Base-by-base conservation (phyloP, 495 filamentous ascomycete species). In the Penicillium argentinense region DNA sequence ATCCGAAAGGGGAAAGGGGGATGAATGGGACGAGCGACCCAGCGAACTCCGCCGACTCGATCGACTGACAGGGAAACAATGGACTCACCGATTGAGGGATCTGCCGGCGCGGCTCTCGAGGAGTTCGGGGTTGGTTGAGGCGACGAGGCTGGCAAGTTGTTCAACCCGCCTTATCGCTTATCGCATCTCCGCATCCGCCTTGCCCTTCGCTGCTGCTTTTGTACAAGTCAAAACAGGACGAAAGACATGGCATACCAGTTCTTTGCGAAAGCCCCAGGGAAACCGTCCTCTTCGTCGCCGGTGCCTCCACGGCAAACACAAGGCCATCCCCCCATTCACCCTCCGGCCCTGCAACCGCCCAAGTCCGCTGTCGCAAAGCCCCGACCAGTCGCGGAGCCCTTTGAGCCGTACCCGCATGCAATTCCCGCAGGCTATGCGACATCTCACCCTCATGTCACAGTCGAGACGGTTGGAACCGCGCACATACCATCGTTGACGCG, bases 401-500 rank as follows among this genome's bases (percentile, higher is more conserved):
- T 68, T 39, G 39, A 65, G n/a, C 66, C 70, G 9, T 75, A 66
- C 44, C 60, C 62, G 25, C 57, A 60, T 44, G 45, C 56, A 7
- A 59, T 64, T 44, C 43, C 56, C 18, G 42, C 56, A n/a, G 54
- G 59, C 36, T 59, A 66, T 58, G 37, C 56, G 51, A 63, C 59
- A 54, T 56, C 64, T 23, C 68, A 74, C 30, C 65, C 73, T 13
- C 59, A 73, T 39, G 65, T 72, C 45, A 79, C 75, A 16, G 79
- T 91, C 50, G 75, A 80, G 9, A 70, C 76, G 2, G 73, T 89
- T 45, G 71, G 67, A 9, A 69, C 78, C 4, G 69, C 72, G 21
- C 82, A 91, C 64, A 73, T 96, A 46, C 76, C 87, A 33, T 81
- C 85, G 9, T 76, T 95, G 28, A 85, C 84, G 18, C 83, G 88